These are phyloP conservation scores for Aspergillus uvarum DNA, from an alignment of 2,329 filamentous ascomycete species.

Conservation along the genomic window DNA sequence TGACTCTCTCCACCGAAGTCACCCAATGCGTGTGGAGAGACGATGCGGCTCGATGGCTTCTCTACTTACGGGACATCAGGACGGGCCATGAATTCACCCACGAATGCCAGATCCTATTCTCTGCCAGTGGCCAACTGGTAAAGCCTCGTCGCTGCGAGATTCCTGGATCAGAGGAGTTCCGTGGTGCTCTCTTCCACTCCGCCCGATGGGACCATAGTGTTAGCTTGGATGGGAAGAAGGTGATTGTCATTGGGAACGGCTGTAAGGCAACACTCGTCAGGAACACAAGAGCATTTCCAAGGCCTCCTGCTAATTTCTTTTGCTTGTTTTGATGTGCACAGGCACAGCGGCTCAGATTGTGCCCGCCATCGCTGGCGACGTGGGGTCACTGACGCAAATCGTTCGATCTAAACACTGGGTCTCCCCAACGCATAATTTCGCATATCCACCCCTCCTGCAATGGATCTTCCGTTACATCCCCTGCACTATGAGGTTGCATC, in stretches of 20 bases:
- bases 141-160: constrained; percentile 49
- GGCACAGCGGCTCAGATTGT: constrained; percentile 30
- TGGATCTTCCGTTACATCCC: constrained; percentile 48
- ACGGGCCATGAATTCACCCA: constrained; percentile 31
- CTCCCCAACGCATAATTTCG: constrained; percentile 43
- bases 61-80: constrained; percentile 25
- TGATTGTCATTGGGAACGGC: constrained; percentile 32
- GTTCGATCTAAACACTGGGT: constrained; percentile 60
- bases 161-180: constrained; percentile 22
- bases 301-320: too few species aligned
- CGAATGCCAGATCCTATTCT: constrained; percentile 53
- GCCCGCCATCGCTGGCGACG: constrained; percentile 38
- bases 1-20: constrained; percentile 19
- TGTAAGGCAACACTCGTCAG: constrained; percentile 25
- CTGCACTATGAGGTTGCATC: constrained; percentile 45
- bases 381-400: constrained; percentile 57
- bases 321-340: neutral
- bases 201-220: constrained; percentile 28
- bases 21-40: constrained; percentile 48
- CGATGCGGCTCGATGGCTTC: constrained; percentile 50
- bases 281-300: too few species aligned
- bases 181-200: constrained; percentile 29
- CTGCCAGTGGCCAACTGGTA: constrained; percentile 54
- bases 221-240: constrained; percentile 25
- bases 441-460: constrained; percentile 50